Evolutionary conservation across 768 basidiomycete genomes (phyloP).

Genomic region (Amanita exitialis): DNA sequence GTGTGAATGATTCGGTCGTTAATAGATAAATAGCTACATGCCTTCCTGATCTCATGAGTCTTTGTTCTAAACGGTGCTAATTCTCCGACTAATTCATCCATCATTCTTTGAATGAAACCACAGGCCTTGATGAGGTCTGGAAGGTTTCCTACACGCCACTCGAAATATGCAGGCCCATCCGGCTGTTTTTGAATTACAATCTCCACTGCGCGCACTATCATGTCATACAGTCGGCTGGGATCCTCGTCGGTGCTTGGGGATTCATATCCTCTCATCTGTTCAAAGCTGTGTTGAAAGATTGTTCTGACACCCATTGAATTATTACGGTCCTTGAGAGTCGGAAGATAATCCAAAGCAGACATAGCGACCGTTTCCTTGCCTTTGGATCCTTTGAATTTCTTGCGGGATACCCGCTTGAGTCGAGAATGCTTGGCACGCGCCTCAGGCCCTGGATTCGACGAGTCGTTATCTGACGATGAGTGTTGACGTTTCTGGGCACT

Average conservation of each 20-base stretch:
- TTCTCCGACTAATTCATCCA: constrained; percentile 34
- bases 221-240: constrained; percentile 28
- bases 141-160: constrained; percentile 6
- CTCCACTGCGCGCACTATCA: constrained; percentile 34
- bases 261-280: constrained; percentile 14
- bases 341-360: constrained; percentile 3
- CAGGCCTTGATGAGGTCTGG: constrained; percentile 37
- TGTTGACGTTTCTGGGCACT: not conserved
- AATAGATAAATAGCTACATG: constrained; percentile 15
- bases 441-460: not conserved
- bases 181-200: constrained; percentile 31
- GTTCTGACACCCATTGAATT: constrained; percentile 1
- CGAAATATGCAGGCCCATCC: constrained; percentile 36
- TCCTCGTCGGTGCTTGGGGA: constrained; percentile 24
- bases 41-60: constrained; percentile 33
- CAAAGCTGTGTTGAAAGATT: not conserved
- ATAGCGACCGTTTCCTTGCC: not conserved
- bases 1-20: not conserved
- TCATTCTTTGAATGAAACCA: constrained; percentile 37
- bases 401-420: not conserved
- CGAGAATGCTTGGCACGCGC: not conserved
- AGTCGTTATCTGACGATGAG: not conserved
- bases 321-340: not conserved
- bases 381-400: not conserved
- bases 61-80: constrained; percentile 28